Evolutionary conservation across 352 stramenopile species (phyloP), one percentile per base, ranked within the genome.

Genomic region (Thraustochytrium striatum): DNA sequence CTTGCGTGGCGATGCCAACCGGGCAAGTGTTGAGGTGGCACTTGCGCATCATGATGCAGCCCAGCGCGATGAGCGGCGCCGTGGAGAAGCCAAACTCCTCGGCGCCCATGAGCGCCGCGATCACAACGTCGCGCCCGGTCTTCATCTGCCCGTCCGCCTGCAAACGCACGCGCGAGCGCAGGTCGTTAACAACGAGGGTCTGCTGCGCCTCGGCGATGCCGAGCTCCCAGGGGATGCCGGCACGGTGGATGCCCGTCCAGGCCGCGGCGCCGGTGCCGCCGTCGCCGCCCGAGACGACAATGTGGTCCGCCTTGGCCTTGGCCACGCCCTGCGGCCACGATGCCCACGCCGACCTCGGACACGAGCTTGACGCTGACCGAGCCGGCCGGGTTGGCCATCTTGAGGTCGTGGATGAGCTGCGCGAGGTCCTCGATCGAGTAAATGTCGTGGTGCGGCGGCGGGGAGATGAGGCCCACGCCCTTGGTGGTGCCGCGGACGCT

Each of bases 41-140:
- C 84, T 98, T 98, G 65, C 94, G 88, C 93, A 98, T 98, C 94
- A 98, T 98, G 78, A 98, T 97, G 83, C 95, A 98, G 52, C 95
- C 94, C 73, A 98, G 91, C 41, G 93, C 91, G 82, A 98, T 97
- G 16, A 98, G 85, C 33, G 93, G 93, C 69, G 89, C 92, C 13
- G 93, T 98, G 8, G 91, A 90, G 82, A 98, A 97, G n/a, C 92
- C 94, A 70, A 91, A 97, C 87, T 98, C 94, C 86, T 98, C 94
- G 57, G 94, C 94, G 81, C 94, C 94, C 62, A 98, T 87, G 62
- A 97, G 85, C 78, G 91, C 93, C 44, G 93, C 93, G 81, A 98
- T 95, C 19, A 91, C 91, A 35, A 97, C 91, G 87, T 97, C 93
- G 35, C 94, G 89, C 44, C 93, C 87, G 32, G 88, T 94, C 85